Conservation (phyloP, 106 monocot genomes). For the Acorus gramineus region DNA sequence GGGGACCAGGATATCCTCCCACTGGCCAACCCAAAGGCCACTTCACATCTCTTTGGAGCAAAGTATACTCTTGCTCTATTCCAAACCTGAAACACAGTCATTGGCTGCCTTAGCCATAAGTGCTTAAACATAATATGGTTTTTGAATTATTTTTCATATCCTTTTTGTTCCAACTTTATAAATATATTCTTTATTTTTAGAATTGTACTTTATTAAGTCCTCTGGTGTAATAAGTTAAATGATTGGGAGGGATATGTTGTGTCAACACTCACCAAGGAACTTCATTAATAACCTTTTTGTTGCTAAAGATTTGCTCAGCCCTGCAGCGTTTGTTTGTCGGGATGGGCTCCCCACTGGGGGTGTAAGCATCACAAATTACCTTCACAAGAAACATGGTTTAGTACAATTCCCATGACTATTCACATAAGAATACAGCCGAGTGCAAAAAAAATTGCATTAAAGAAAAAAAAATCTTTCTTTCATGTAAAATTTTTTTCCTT, state of each 20-base stretch:
- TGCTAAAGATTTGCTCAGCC: constrained; percentile 68
- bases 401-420: too few species aligned
- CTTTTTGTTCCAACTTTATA: too few species aligned
- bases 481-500: too few species aligned
- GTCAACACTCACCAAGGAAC: constrained; percentile 44
- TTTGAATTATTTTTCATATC: too few species aligned
- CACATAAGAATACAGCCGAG: too few species aligned
- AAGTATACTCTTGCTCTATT: constrained; percentile 71
- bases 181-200: too few species aligned
- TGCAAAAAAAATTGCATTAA: too few species aligned
- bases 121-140: too few species aligned
- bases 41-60: constrained; percentile 43
- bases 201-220: too few species aligned
- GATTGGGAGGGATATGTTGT: not conserved
- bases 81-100: constrained; percentile 32
- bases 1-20: constrained; percentile 73
- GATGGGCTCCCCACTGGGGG: constrained; percentile 74
- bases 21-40: constrained; percentile 81
- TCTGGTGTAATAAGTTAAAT: too few species aligned
- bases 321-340: constrained; percentile 72
- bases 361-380: constrained; percentile 87
- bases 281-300: constrained; percentile 53
- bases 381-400: constrained; percentile 15
- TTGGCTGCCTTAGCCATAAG: too few species aligned
- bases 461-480: too few species aligned